Evolutionary conservation across 306 rosid species (phyloP).

Genomic region (Delonix regia): DNA sequence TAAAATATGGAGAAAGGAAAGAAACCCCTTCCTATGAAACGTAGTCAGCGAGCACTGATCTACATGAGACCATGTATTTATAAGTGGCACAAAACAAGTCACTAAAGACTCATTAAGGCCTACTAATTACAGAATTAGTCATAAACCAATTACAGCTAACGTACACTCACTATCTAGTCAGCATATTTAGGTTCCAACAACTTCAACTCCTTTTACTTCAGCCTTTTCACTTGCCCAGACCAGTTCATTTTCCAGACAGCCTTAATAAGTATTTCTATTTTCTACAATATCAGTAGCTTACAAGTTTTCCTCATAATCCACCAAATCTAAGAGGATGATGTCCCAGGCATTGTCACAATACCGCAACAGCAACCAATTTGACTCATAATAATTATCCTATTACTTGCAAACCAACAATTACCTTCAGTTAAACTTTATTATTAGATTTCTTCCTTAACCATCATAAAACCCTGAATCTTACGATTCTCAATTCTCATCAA

Average conservation of each 20-base stretch:
- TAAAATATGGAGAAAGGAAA: no score
- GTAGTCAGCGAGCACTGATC: no score
- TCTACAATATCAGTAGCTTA: not conserved
- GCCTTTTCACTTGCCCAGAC: not conserved
- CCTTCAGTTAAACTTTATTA: not conserved
- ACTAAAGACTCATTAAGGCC: no score
- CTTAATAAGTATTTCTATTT: not conserved
- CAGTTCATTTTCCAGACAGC: not conserved
- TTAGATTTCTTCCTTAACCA: not conserved
- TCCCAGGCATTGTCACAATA: not conserved
- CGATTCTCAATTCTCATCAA: constrained; percentile 12
- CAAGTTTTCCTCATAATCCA: not conserved
- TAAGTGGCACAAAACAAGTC: no score
- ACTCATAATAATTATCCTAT: not conserved
- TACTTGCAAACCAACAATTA: not conserved
- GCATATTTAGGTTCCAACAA: no score
- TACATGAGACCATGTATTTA: no score
- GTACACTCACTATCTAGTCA: no score
- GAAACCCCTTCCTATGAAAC: no score
- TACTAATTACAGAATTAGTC: no score
- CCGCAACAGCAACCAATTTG: not conserved
- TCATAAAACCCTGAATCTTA: not conserved
- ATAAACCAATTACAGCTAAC: no score
- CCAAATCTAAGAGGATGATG: not conserved
- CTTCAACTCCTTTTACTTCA: not conserved